These are phyloP conservation scores for Thelephora terrestris DNA, from an alignment of 1,284 basidiomycete species.

Conservation along the genomic window DNA sequence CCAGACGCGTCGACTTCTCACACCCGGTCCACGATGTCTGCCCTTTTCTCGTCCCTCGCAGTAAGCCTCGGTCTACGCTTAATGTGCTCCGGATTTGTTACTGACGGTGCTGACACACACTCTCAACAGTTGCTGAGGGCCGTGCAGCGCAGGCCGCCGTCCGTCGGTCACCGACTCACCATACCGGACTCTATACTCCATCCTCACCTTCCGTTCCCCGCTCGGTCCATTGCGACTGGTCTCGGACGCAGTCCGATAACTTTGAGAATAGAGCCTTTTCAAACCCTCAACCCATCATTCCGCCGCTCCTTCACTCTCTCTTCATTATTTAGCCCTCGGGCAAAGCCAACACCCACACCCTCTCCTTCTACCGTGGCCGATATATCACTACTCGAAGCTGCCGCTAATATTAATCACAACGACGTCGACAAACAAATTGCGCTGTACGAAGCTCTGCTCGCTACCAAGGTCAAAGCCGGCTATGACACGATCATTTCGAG, in stretches of 20 bases:
- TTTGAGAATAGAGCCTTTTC: not conserved
- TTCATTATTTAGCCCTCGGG: slow-evolving; percentile 40
- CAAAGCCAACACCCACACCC: slow-evolving; percentile 37
- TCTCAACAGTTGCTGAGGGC: too few species aligned
- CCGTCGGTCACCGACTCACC: too few species aligned
- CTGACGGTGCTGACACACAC: too few species aligned
- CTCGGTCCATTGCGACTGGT: too few species aligned
- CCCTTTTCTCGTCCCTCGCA: slow-evolving; percentile 2
- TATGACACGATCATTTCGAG: slow-evolving; percentile 63
- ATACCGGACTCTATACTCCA: too few species aligned
- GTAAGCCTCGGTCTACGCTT: too few species aligned
- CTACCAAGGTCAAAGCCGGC: slow-evolving; percentile 53
- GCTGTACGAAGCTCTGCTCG: slow-evolving; percentile 55
- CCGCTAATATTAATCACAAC: slow-evolving; percentile 59
- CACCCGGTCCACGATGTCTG: too few species aligned
- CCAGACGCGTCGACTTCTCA: too few species aligned
- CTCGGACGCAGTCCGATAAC: not conserved
- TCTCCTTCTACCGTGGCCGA: slow-evolving; percentile 56
- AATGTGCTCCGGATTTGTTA: too few species aligned
- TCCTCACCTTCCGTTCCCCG: too few species aligned
- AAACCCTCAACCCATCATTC: not conserved
- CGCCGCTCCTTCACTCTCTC: slow-evolving; percentile 31
- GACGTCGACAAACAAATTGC: slow-evolving; percentile 59
- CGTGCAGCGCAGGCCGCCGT: too few species aligned
- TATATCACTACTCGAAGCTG: slow-evolving; percentile 62